Evolutionary conservation across 2,329 filamentous ascomycete genomes (phyloP).

Genomic region (Colletotrichum siamense): DNA sequence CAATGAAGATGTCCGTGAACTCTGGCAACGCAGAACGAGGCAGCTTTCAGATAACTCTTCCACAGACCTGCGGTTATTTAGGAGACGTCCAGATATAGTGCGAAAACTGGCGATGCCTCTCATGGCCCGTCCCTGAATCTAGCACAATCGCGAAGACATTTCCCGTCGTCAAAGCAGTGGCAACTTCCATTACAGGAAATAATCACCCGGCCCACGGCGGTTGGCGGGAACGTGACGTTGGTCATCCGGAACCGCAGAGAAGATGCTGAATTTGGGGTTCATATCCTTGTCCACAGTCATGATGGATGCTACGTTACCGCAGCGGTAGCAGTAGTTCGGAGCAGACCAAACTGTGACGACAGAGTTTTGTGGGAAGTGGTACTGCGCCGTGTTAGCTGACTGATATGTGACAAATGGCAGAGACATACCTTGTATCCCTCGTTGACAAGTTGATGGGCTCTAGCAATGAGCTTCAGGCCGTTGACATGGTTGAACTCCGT

Average conservation of each 20-base stretch:
- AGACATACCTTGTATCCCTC: conserved; percentile 88
- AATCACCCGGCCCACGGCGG: conserved; percentile 70
- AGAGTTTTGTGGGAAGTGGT: conserved; percentile 93
- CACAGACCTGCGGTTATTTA: not conserved
- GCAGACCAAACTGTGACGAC: conserved; percentile 99
- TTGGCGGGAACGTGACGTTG: conserved; percentile 80
- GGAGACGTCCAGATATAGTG: not conserved
- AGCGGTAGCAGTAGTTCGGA: conserved; percentile 94
- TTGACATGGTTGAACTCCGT: conserved; percentile 98
- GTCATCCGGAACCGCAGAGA: conserved; percentile 87
- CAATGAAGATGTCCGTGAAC: not conserved
- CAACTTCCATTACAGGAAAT: conserved; percentile 61
- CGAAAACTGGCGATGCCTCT: not conserved
- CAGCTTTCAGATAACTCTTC: not conserved
- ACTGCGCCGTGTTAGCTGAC: conserved; percentile 53
- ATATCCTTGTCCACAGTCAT: conserved; percentile 89
- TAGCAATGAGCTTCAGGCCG: conserved; percentile 91
- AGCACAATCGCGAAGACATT: not conserved
- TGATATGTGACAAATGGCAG: not conserved
- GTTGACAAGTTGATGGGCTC: conserved; percentile 97
- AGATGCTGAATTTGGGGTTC: conserved; percentile 90
- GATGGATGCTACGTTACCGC: conserved; percentile 95
- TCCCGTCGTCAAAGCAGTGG: not conserved
- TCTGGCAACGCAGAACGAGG: not conserved
- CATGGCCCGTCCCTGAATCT: not conserved